Conservation (phyloP, 1,284 basidiomycete genomes). For the Heterobasidion occidentale region DNA sequence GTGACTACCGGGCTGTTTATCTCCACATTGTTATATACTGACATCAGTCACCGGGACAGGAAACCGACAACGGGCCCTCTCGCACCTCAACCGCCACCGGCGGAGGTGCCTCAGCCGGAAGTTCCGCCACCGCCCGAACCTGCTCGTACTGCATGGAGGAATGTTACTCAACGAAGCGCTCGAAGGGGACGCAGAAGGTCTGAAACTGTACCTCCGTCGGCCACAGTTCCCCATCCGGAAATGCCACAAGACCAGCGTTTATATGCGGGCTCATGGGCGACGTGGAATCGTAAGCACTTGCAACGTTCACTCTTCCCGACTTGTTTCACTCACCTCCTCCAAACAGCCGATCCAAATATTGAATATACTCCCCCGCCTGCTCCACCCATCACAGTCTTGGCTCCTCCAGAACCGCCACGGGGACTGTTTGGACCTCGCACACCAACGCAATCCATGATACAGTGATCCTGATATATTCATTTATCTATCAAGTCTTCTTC, state of each 20-base stretch:
- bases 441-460: slow-evolving; percentile 26
- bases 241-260: slow-evolving; percentile 4
- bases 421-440: slow-evolving; percentile 56
- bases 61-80: slow-evolving; percentile 33
- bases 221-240: slow-evolving; percentile 15
- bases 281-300: slow-evolving; percentile 57
- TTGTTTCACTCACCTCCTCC: slow-evolving; percentile 6
- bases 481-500: neutral
- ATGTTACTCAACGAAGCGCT: slow-evolving; percentile 24
- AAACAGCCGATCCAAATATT: slow-evolving; percentile 35
- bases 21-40: slow-evolving; percentile 1
- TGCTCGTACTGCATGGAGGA: slow-evolving; percentile 51
- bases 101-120: slow-evolving; percentile 15
- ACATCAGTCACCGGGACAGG: slow-evolving; percentile 23
- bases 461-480: neutral
- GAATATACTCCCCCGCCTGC: slow-evolving; percentile 39
- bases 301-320: slow-evolving; percentile 2
- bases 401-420: slow-evolving; percentile 28
- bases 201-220: slow-evolving; percentile 23
- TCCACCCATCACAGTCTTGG: slow-evolving; percentile 39
- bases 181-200: slow-evolving; percentile 18
- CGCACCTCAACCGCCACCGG: slow-evolving; percentile 30
- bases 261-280: slow-evolving; percentile 40
- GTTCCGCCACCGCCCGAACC: slow-evolving; percentile 14
- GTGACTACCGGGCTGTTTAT: slow-evolving; percentile 25